Evolutionary conservation across 352 stramenopile species (phyloP), one percentile per base, ranked within the genome.

Genomic region (Phytophthora europaea): DNA sequence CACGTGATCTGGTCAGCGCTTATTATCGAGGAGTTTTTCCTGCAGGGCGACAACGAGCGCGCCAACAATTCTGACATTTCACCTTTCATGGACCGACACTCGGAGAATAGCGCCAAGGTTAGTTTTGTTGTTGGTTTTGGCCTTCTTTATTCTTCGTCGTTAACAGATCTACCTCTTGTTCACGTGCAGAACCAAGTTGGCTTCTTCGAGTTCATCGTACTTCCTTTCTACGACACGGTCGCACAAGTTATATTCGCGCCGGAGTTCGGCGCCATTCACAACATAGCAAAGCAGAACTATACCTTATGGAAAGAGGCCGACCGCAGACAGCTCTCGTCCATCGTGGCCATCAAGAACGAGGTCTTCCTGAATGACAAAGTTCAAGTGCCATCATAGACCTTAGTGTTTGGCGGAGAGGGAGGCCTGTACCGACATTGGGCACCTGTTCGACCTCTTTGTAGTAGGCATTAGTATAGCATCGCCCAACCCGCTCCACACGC

Each of bases 1-100:
- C 86, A 96, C 57, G 89, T 94, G 61, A 87, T 96, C 67, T 99
- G 96, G 96, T 93, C 92, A 7, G 89, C 94, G 54, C 82, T 97
- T 34, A 97, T 98, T 56, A 93, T 98, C 57, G 89, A 98, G 60
- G 97, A 99, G 76, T 99, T 99, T 69, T 99, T 98, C 71, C 75
- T 90, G 20, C 96, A 99, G 79, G 97, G 97, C 47, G 96, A 99
- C 76, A 90, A 97, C 65, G 97, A 99, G 70, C 95, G 94, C 53
- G 78, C 84, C 40, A 83, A 94, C 38, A 92, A 90, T 61, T 83
- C 98, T 48, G 82, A 96, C 48, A 91, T 98, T 64, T 98, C 87
- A 62, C 94, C 95, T 20, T 97, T 98, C 76, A 98, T 97, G 90
- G 91, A 99, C 73, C 84, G 93, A 20, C 74, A 95, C 26, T 90